These are phyloP conservation scores for Nicotiana rustica DNA, from an alignment of 305 asterid genomes.

Conservation along the genomic window DNA sequence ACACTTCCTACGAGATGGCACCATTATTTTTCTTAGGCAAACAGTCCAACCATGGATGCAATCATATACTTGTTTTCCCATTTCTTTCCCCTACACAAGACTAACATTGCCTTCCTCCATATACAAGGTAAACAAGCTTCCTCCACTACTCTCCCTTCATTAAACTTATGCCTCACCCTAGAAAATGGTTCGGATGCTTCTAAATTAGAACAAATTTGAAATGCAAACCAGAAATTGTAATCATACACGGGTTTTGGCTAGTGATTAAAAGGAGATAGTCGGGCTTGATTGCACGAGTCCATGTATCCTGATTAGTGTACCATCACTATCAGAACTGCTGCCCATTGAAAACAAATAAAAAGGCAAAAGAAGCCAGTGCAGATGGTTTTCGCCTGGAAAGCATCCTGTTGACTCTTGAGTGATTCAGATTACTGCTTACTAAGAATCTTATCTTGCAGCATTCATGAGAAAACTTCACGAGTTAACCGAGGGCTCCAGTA, in stretches of 20 bases:
- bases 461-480: conserved; percentile 1
- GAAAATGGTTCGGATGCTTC: background rate
- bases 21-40: background rate
- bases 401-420: background rate
- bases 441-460: background rate
- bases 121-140: conserved; percentile 28
- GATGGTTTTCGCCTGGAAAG: background rate
- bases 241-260: background rate
- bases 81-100: background rate
- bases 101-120: background rate
- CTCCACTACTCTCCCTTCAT: conserved; percentile 3
- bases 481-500: background rate
- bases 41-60: background rate
- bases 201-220: background rate
- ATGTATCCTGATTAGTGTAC: conserved; percentile 9
- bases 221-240: conserved; percentile 14
- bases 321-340: conserved; percentile 7
- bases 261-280: background rate
- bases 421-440: background rate
- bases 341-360: background rate
- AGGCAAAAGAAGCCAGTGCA: background rate
- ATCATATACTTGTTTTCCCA: background rate
- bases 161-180: background rate
- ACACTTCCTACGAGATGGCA: background rate
- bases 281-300: conserved; percentile 19